A percentile compares a stretch with the other conserved stretches of the same genome.
phyloP scores from a whole-genome alignment of 768 basidiomycete genomes.

The Vararia minispora region DNA sequence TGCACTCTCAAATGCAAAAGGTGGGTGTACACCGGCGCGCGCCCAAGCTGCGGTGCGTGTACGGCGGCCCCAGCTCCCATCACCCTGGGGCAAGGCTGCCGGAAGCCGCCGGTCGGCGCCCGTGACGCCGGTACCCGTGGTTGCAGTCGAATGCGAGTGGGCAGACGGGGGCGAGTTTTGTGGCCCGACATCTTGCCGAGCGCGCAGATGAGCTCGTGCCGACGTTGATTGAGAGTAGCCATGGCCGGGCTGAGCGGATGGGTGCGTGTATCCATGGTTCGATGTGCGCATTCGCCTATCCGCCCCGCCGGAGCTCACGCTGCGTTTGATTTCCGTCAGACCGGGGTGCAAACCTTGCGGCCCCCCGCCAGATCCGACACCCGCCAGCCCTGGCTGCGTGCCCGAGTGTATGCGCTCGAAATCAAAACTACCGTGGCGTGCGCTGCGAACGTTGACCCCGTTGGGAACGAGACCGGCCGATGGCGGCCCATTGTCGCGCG shows the following conservation, averaged over 20 bases:
- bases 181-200: too few species aligned
- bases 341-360: too few species aligned
- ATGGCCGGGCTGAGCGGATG: too few species aligned
- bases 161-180: conserved; percentile 10
- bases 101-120: conserved; percentile 2
- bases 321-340: too few species aligned
- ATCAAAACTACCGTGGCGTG: conserved; percentile 7
- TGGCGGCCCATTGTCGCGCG: conserved; percentile 10
- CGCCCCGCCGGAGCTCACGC: too few species aligned
- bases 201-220: too few species aligned
- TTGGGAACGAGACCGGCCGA: too few species aligned
- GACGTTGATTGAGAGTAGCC: too few species aligned
- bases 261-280: too few species aligned
- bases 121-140: conserved; percentile 4
- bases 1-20: conserved; percentile 14
- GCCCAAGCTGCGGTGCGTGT: conserved; percentile 9
- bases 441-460: background rate
- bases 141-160: conserved; percentile 12
- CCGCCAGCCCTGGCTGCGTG: conserved; percentile 2
- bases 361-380: too few species aligned
- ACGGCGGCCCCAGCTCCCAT: conserved; percentile 10
- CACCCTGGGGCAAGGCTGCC: too few species aligned
- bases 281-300: too few species aligned
- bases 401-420: conserved; percentile 7
- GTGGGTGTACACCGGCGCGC: conserved; percentile 13